Conservation (phyloP, 176 grass and related monocot genomes). For the Cenchrus americanus region DNA sequence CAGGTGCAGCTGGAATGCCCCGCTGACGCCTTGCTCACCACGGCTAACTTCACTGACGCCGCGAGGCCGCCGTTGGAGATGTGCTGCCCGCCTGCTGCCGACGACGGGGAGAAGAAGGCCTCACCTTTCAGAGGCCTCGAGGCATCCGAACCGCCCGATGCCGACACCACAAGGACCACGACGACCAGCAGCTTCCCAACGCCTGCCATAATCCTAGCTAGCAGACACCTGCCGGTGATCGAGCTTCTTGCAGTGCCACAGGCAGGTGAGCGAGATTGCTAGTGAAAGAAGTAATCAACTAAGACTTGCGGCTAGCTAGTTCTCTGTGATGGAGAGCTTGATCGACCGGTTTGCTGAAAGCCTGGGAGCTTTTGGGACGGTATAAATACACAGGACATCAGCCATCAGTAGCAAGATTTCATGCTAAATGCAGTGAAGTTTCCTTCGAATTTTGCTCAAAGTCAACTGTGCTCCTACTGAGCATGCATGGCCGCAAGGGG, state of each 20-base stretch:
- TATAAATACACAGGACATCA: slow-evolving; percentile 21
- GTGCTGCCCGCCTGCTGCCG: neutral
- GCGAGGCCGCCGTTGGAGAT: neutral
- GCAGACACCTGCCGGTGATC: neutral
- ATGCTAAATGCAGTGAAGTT: slow-evolving; percentile 23
- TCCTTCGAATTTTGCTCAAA: neutral
- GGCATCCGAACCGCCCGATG: slow-evolving; percentile 8
- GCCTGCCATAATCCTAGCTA: neutral
- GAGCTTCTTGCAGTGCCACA: neutral
- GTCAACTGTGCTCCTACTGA: neutral
- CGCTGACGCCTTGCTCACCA: slow-evolving; percentile 1
- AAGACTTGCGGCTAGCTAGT: neutral
- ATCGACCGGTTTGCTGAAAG: neutral
- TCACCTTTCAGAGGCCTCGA: neutral
- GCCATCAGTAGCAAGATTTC: neutral
- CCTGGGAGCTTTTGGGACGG: neutral
- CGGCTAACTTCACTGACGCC: neutral
- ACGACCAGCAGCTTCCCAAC: neutral
- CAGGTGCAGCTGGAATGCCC: slow-evolving; percentile 34
- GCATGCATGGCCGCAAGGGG: too few relatives aligned
- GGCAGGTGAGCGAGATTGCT: neutral
- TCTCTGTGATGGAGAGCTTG: neutral
- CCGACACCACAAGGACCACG: slow-evolving; percentile 5
- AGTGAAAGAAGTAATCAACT: neutral
- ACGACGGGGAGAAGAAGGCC: neutral